Percentiles rank a stretch among this genome's conserved stretches.
Evolutionary conservation across 169 alveolate species (phyloP).

Genomic region (Besnoitia besnoiti): DNA sequence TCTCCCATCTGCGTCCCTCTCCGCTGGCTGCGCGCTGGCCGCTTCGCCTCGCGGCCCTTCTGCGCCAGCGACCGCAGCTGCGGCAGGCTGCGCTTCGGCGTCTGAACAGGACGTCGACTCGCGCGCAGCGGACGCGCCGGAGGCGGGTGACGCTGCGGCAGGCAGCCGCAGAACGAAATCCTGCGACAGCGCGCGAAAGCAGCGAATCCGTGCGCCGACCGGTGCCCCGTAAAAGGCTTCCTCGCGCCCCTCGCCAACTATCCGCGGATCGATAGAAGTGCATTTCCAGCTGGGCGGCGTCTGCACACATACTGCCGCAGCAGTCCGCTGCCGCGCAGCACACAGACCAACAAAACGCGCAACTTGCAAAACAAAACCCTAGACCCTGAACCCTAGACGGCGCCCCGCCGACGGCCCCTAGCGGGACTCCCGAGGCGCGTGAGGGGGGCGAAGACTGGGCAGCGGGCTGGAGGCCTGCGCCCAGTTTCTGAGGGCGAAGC

Average conservation of each 20-base stretch:
- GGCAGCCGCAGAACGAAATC: not conserved
- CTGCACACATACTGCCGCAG: slow-evolving; percentile 38
- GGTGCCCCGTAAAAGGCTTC: not conserved
- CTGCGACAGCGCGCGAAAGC: not conserved
- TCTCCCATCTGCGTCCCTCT: not conserved
- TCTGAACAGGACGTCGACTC: no score
- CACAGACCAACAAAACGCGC: not conserved
- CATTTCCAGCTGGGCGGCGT: slow-evolving; percentile 42
- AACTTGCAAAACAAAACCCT: not conserved
- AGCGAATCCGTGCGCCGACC: not conserved
- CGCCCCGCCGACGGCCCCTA: no score
- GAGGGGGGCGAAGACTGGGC: no score
- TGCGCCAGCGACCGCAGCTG: slow-evolving; percentile 9
- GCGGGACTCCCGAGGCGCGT: no score
- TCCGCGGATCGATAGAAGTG: slow-evolving; percentile 26
- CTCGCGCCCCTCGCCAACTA: slow-evolving; percentile 3
- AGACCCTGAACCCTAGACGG: no score
- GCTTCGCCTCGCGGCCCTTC: not conserved
- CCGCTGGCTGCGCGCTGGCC: not conserved
- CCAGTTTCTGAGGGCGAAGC: no score
- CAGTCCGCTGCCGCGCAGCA: slow-evolving; percentile 26
- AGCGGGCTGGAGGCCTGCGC: no score
- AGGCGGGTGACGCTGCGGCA: not conserved
- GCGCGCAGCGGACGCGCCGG: not conserved
- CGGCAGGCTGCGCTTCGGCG: not conserved